These are phyloP conservation scores for Dactylellina haptotyla DNA, from an alignment of 2,329 filamentous ascomycete genomes.

Conservation along the genomic window DNA sequence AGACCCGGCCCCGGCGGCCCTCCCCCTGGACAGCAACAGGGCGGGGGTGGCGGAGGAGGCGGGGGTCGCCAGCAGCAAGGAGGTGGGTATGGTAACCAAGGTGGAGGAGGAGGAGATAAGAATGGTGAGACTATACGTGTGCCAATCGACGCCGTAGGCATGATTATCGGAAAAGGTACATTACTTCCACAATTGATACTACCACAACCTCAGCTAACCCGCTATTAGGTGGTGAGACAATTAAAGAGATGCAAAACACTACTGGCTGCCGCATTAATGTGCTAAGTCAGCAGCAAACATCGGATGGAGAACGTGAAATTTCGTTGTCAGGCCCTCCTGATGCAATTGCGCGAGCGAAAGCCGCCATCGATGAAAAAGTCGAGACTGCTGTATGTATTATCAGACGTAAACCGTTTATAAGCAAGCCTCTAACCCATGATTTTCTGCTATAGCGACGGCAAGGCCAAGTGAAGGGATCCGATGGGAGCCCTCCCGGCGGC, in stretches of 20 bases:
- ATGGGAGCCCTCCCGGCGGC: constrained; percentile 20
- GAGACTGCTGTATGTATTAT: constrained; percentile 78
- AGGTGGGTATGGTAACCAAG: constrained; percentile 55
- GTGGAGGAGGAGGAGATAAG: constrained; percentile 70
- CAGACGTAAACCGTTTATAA: neutral
- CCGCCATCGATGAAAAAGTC: constrained; percentile 89
- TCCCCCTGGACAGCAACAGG: constrained; percentile 61
- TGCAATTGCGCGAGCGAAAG: constrained; percentile 82
- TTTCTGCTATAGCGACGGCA: constrained; percentile 38
- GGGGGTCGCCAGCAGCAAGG: constrained; percentile 60
- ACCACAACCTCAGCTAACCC: neutral
- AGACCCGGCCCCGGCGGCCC: constrained; percentile 62
- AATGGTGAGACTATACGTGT: constrained; percentile 84
- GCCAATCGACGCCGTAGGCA: constrained; percentile 89
- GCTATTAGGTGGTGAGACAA: constrained; percentile 78
- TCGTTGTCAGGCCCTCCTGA: constrained; percentile 81
- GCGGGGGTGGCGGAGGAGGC: constrained; percentile 61
- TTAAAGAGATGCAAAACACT: constrained; percentile 88
- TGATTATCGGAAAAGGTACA: constrained; percentile 89
- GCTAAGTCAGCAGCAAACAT: constrained; percentile 76
- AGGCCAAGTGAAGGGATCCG: constrained; percentile 46
- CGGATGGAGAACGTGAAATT: constrained; percentile 85
- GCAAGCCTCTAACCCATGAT: constrained; percentile 7
- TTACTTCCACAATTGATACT: neutral
- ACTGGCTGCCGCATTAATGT: constrained; percentile 97